Evolutionary conservation across 1,284 basidiomycete genomes (phyloP).

Genomic region (Heterobasidion annosum): DNA sequence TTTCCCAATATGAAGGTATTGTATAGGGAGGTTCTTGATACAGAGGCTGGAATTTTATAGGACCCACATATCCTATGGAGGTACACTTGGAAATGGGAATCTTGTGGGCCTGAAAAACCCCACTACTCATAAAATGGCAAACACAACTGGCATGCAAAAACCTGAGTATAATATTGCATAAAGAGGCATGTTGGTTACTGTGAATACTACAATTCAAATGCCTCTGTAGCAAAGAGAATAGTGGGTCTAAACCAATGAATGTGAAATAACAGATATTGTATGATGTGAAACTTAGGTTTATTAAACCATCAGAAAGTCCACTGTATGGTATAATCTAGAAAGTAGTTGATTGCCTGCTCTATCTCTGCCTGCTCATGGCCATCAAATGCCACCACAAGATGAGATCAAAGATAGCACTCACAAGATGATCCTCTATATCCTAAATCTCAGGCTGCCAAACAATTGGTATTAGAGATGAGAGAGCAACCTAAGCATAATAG

Average conservation of each 20-base stretch:
- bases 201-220: conserved; percentile 38
- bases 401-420: neutral
- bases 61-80: neutral
- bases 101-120: neutral
- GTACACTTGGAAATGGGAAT: neutral
- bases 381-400: neutral
- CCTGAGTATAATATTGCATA: conserved; percentile 26
- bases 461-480: conserved; percentile 14
- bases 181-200: conserved; percentile 33
- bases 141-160: conserved; percentile 25
- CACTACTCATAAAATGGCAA: conserved; percentile 28
- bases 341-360: conserved; percentile 7
- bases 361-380: neutral
- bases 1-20: neutral
- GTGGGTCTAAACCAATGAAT: conserved; percentile 11
- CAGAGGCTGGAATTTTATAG: neutral
- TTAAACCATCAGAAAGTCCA: conserved; percentile 16
- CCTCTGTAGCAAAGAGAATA: conserved; percentile 21
- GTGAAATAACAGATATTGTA: conserved; percentile 13
- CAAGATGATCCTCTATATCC: conserved; percentile 12
- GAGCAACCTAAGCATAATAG: conserved; percentile 16
- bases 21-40: neutral
- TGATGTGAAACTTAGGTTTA: conserved; percentile 19
- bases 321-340: conserved; percentile 8
- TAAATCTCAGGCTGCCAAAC: conserved; percentile 20